Evolutionary conservation across 2,329 filamentous ascomycete species (phyloP).

Genomic region (Fusarium chuoi): DNA sequence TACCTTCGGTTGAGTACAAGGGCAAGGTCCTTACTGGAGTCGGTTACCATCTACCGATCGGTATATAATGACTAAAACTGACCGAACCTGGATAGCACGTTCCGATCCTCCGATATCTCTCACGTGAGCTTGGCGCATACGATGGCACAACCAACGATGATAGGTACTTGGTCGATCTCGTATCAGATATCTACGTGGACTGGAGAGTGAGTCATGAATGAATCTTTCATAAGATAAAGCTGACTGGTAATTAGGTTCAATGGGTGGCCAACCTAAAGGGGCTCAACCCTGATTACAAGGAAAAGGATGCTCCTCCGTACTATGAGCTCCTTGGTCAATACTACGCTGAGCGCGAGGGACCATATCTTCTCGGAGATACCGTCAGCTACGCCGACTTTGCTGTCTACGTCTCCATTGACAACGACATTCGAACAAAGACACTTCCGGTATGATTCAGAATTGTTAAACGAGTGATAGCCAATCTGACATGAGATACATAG

Average conservation of each 20-base stretch:
- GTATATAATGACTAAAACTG: rapidly evolving
- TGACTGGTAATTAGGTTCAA: conserved; percentile 13
- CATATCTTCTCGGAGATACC: conserved; percentile 51
- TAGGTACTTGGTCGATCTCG: conserved; percentile 51
- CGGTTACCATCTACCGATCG: rapidly evolving
- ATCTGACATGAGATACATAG: not conserved
- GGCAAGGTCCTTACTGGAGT: not conserved
- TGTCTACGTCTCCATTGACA: conserved; percentile 53
- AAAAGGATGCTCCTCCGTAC: conserved; percentile 42
- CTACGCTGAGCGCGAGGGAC: conserved; percentile 46
- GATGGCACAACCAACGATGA: conserved; percentile 51
- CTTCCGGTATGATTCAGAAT: conserved; percentile 47
- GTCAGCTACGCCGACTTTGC: conserved; percentile 54
- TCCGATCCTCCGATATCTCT: conserved; percentile 49
- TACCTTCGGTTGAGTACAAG: conserved; percentile 17
- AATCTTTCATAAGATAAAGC: rapidly evolving
- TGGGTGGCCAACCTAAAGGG: conserved; percentile 45
- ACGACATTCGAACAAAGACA: conserved; percentile 48
- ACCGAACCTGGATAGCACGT: not conserved
- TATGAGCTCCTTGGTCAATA: conserved; percentile 45
- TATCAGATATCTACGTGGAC: conserved; percentile 52
- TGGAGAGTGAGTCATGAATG: conserved; percentile 48
- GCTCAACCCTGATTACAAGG: conserved; percentile 47
- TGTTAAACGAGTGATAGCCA: rapidly evolving
- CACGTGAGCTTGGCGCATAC: conserved; percentile 49